A percentile compares a stretch with the other conserved stretches of the same genome.
Evolutionary conservation across 2,329 filamentous ascomycete species (phyloP).

Genomic region (Thermoascus crustaceus): DNA sequence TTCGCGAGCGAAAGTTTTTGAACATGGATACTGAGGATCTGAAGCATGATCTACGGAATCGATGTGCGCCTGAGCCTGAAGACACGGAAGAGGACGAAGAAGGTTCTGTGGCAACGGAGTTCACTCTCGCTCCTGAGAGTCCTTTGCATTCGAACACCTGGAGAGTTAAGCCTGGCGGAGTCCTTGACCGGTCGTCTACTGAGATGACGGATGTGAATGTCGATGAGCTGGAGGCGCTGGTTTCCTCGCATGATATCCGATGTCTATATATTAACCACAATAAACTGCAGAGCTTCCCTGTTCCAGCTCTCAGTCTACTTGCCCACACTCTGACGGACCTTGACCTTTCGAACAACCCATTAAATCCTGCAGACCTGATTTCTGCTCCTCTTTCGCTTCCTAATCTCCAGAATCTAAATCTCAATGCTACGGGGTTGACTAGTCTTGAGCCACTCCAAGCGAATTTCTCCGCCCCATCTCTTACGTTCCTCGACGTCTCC

Average conservation of each 20-base stretch:
- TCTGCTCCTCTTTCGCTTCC: constrained; percentile 60
- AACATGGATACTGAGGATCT: constrained; percentile 72
- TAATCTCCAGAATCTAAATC: constrained; percentile 65
- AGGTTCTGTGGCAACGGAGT: constrained; percentile 33
- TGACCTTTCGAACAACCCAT: constrained; percentile 66
- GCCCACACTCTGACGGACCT: constrained; percentile 62
- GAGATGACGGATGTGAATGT: constrained; percentile 49
- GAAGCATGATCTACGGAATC: constrained; percentile 61
- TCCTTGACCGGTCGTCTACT: constrained; percentile 63
- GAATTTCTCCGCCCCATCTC: constrained; percentile 61
- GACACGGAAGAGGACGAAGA: constrained; percentile 27
- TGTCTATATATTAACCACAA: constrained; percentile 70
- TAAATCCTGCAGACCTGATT: constrained; percentile 59
- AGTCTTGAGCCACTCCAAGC: constrained; percentile 58
- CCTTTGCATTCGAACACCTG: constrained; percentile 23
- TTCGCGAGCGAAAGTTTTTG: constrained; percentile 79
- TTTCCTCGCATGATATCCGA: constrained; percentile 41
- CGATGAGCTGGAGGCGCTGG: constrained; percentile 39
- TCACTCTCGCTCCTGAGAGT: constrained; percentile 39
- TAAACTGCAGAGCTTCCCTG: constrained; percentile 60
- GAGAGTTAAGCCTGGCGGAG: constrained; percentile 31
- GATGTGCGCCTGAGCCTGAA: constrained; percentile 47
- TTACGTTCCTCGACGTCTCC: constrained; percentile 72
- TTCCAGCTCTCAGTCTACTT: constrained; percentile 59
- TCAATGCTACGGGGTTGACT: constrained; percentile 66